These are phyloP conservation scores for Arabis hirsuta DNA, from an alignment of 345 rosid genomes.

Conservation along the genomic window DNA sequence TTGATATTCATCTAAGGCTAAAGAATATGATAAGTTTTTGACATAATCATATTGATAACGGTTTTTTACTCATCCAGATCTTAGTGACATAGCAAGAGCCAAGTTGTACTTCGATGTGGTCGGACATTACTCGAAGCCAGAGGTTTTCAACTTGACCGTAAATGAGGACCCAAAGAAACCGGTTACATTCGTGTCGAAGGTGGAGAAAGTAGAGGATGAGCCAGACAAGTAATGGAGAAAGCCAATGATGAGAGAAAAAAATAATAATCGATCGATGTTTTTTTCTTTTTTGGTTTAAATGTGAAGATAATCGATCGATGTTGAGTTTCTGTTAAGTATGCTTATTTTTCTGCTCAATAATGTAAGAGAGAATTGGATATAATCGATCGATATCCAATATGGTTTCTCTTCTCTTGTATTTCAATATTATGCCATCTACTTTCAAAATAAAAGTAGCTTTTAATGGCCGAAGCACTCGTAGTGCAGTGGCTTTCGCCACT, in stretches of 20 bases:
- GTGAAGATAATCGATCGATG: no score
- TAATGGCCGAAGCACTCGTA: no score
- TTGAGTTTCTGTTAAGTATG: no score
- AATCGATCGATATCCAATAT: no score
- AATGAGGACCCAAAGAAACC: constrained; percentile 65
- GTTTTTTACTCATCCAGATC: constrained; percentile 52
- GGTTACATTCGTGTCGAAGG: constrained; percentile 60
- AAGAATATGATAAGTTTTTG: background rate
- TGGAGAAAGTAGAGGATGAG: constrained; percentile 36
- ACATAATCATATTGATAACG: background rate
- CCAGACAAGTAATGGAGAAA: constrained; percentile 9
- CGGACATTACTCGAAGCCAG: constrained; percentile 91
- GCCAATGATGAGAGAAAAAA: constrained; percentile 32
- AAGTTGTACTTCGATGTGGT: constrained; percentile 89
- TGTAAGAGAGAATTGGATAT: no score
- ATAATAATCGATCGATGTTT: background rate
- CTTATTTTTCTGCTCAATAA: no score
- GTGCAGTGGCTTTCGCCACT: no score
- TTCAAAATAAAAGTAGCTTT: no score
- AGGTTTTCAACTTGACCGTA: constrained; percentile 74
- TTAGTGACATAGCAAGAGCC: constrained; percentile 81
- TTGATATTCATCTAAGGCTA: background rate
- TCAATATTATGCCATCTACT: no score
- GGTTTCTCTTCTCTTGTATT: no score
- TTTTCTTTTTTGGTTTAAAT: no score